phyloP scores from a whole-genome alignment of 768 basidiomycete species.

The Phanerochaete carnosa region DNA sequence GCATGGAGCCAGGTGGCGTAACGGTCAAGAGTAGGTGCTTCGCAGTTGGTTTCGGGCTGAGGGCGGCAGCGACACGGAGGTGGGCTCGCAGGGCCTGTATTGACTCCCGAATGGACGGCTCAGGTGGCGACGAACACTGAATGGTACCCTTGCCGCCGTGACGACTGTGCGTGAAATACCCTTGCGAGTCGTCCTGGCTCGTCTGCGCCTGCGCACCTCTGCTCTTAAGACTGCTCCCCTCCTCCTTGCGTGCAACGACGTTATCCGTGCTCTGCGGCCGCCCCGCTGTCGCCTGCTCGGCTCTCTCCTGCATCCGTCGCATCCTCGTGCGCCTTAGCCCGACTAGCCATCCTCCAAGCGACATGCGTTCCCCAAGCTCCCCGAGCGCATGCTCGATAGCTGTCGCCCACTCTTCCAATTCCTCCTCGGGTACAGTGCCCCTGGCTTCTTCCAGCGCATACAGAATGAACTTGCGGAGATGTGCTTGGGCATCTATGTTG shows the following conservation, averaged over 20 bases:
- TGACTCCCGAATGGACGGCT: neutral
- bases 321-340: slow-evolving; percentile 34
- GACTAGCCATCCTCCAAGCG: slow-evolving; percentile 43
- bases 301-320: slow-evolving; percentile 16
- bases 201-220: neutral
- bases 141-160: neutral
- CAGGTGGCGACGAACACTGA: neutral
- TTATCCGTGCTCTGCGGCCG: slow-evolving; percentile 7
- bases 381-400: slow-evolving; percentile 47
- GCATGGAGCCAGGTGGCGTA: slow-evolving; percentile 29
- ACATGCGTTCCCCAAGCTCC: slow-evolving; percentile 39
- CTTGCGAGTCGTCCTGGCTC: neutral
- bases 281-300: slow-evolving; percentile 19
- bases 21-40: slow-evolving; percentile 54
- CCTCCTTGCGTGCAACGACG: slow-evolving; percentile 10
- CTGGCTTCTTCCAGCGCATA: slow-evolving; percentile 20
- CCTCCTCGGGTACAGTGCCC: slow-evolving; percentile 6
- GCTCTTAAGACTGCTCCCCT: slow-evolving; percentile 14
- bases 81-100: slow-evolving; percentile 25
- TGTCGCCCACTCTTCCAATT: slow-evolving; percentile 39
- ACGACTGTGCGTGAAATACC: neutral
- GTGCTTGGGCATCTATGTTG: slow-evolving; percentile 22
- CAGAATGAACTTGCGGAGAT: slow-evolving; percentile 24
- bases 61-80: slow-evolving; percentile 25
- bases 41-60: slow-evolving; percentile 27